Conservation (phyloP, 257 asterid species). For the Coffea canephora region DNA sequence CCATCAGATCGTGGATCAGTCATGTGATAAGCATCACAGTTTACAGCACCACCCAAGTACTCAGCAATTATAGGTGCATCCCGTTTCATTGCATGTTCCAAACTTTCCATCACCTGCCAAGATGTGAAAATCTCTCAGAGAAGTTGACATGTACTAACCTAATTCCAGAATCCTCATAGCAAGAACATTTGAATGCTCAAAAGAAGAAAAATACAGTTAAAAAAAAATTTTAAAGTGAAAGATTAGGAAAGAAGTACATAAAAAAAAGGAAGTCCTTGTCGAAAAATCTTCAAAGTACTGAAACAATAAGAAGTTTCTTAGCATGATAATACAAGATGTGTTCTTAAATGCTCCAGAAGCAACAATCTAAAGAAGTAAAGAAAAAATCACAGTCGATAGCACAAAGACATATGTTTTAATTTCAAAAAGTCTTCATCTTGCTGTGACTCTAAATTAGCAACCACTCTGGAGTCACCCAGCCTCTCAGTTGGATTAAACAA, state of each 20-base stretch:
- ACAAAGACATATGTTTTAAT: neutral
- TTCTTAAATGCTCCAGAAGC: neutral
- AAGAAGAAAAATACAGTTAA: neutral
- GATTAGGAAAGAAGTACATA: neutral
- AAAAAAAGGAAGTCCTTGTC: neutral
- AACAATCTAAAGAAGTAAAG: neutral
- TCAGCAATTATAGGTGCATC: slow-evolving; percentile 91
- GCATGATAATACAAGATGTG: neutral
- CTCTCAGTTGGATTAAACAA: neutral
- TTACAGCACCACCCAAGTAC: slow-evolving; percentile 91
- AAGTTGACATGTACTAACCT: neutral
- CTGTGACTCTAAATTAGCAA: neutral
- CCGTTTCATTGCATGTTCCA: slow-evolving; percentile 91
- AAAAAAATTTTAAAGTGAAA: neutral
- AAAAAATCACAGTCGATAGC: neutral
- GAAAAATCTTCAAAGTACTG: neutral
- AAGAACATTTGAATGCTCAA: neutral
- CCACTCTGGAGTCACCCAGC: neutral
- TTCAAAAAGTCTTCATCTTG: neutral
- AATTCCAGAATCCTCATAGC: neutral
- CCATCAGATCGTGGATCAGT: slow-evolving; percentile 96
- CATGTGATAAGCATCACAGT: slow-evolving; percentile 96
- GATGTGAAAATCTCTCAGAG: slow-evolving; percentile 4
- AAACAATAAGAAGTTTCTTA: neutral
- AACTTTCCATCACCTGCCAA: slow-evolving; percentile 87